A percentile compares a stretch with the other conserved stretches of the same genome.
Conservation (phyloP, 768 basidiomycete genomes). For the Pleurotus tuoliensis region DNA sequence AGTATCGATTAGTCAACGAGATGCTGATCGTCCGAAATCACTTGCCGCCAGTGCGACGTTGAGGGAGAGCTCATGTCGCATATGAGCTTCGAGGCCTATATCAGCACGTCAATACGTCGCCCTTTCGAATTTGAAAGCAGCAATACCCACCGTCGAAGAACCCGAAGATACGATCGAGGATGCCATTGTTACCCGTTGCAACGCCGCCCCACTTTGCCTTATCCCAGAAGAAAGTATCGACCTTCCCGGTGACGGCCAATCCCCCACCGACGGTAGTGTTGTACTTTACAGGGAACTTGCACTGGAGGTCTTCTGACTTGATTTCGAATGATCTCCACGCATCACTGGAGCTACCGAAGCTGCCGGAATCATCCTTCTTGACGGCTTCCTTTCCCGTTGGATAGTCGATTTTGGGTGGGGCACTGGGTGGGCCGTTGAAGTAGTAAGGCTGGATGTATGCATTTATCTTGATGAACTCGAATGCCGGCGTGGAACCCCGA, state of each 20-base stretch:
- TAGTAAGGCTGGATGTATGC: neutral
- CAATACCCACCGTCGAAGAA: neutral
- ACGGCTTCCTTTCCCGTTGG: neutral
- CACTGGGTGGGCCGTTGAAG: neutral
- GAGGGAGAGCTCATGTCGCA: conserved; percentile 1
- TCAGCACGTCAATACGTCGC: neutral
- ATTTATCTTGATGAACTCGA: neutral
- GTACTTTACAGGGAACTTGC: neutral
- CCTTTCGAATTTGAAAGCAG: neutral
- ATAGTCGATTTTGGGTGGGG: neutral
- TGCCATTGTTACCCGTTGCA: neutral
- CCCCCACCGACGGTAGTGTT: neutral
- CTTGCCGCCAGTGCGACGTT: neutral
- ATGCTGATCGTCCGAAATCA: neutral
- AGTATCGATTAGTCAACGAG: neutral
- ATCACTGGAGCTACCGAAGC: neutral
- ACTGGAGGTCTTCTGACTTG: conserved; percentile 2
- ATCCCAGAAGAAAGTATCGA: conserved; percentile 1
- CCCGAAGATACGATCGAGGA: neutral
- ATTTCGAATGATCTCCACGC: neutral
- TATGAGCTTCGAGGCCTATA: conserved; percentile 1
- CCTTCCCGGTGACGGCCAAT: neutral
- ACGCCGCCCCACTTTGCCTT: neutral
- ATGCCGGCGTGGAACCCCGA: neutral
- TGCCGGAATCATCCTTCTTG: neutral